Evolutionary conservation across 176 grass and related monocot genomes (phyloP), one percentile per base, ranked within the genome.

Genomic region (Lolium perenne): DNA sequence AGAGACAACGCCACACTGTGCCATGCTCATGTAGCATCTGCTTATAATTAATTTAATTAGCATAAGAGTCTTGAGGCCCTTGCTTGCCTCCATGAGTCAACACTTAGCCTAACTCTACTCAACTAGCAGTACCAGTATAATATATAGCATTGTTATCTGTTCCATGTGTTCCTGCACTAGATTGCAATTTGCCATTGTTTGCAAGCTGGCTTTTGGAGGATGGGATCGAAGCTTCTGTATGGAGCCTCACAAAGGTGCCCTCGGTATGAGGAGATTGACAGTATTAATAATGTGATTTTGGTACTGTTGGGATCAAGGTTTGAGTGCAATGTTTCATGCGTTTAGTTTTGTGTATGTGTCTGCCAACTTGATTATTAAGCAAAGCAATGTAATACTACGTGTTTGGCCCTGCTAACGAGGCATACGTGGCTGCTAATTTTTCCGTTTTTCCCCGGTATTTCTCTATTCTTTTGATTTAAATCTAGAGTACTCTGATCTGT

Each of bases 181-280:
- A 77, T 77, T 46, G 29, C 73, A 83, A 82, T 65, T 79, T 72
- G 80, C 14, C 26, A 71, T 81, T 46, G 8, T 74, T 74, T 74
- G 71, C n/a, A 5, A 53, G 55, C 54, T 63, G 71, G 78, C 83
- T 38, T 90, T 63, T 47, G 79, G 71, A 82, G 4, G 54, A 47
- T 56, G 79, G 46, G 46, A 47, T 47, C 46, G 46, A 47, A 47
- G 8, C 46, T 47, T 47, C 46, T 47, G 8, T 10, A 47, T 47
- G 25, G 72, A 65, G 65, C 49, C 60, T 80, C 80, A 83, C 47
- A 83, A 90, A 90, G 89, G 77, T 83, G 80, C 80, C 35, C 84
- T 90, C 74, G 84, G 61, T 57, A 59, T 20, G 66, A 73, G 74
- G 58, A 72, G 56, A 83, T 72, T 54, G 65, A 70, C 85, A 13